phyloP scores from a whole-genome alignment of 495 filamentous ascomycete genomes.

The Neurospora cerealis region DNA sequence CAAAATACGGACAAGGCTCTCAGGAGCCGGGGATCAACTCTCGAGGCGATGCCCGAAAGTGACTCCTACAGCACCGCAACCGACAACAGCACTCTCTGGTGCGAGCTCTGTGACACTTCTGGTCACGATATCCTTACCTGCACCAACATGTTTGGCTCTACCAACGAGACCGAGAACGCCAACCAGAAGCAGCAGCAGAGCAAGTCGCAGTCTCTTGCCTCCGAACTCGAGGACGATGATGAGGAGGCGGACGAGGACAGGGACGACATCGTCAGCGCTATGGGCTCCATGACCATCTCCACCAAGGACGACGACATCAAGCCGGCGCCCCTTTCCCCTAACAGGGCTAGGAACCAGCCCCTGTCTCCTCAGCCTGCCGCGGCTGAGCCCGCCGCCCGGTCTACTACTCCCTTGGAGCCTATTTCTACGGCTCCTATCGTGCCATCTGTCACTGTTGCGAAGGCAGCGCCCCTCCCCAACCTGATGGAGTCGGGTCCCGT shows the following conservation, averaged over 20 bases:
- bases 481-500: conserved; percentile 61
- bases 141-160: conserved; percentile 68
- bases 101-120: conserved; percentile 89
- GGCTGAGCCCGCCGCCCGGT: conserved; percentile 16
- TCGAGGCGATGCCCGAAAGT: conserved; percentile 59
- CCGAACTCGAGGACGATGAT: background rate
- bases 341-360: conserved; percentile 33
- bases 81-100: conserved; percentile 70
- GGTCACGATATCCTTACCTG: conserved; percentile 93
- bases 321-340: conserved; percentile 42
- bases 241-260: conserved; percentile 22
- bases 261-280: conserved; percentile 36
- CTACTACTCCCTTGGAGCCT: background rate
- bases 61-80: conserved; percentile 64
- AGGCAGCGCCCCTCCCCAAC: conserved; percentile 38
- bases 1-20: conserved; percentile 27
- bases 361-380: conserved; percentile 40
- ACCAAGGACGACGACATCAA: conserved; percentile 26
- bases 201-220: conserved; percentile 8
- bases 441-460: background rate
- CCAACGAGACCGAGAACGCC: background rate
- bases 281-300: conserved; percentile 32
- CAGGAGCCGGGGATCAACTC: conserved; percentile 33
- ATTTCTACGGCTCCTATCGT: background rate
- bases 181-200: conserved; percentile 18